Evolutionary conservation across 2,329 filamentous ascomycete species (phyloP), one percentile per base, ranked within the genome.

Genomic region (Scortechinia acanthostroma): DNA sequence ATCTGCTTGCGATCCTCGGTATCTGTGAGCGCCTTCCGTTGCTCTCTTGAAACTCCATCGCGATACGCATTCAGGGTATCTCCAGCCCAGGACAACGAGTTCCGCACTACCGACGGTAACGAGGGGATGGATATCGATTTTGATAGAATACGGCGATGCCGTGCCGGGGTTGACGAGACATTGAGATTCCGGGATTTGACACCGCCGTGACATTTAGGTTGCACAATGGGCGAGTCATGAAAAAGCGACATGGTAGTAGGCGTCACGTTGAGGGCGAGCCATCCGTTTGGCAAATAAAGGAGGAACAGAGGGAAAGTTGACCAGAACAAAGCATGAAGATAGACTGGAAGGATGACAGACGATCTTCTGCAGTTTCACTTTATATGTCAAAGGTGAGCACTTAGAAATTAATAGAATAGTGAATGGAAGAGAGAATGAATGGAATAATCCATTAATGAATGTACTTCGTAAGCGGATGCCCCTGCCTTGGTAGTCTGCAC

Each of bases 1-100:
- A 84, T 70, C 55, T 83, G 76, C 58, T 75, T 81, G 48, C 73
- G 73, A 53, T 82, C 73, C 43, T 82, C 76, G n/a, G 62, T 55
- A 33, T 65, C 64, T 46, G 65, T 62, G 47, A 59, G 64, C 35
- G 68, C 62, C 22, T 70, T 65, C 14, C 75, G 67, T 51, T 82
- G 66, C 23, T 74, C 65, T 42, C 64, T 61, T 1, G 69, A 69
- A 16, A 75, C 57, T n/a, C 73, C 75, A 64, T 79, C 75, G 47
- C 67, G 70, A 51, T 71, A 71, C 45, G 67, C 10, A 17, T 19
- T 40, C 10, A 40, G 20, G 35, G 10, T 40, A 19, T 40, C 35
- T 6, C 17, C 35, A 19, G 17, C 35, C 35, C 35, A 40, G 6
- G 13, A 6, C 10, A 40, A 19, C 10, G 35, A 19, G 17, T 40